Base-by-base conservation (phyloP, 768 basidiomycete species). In the Baorangia bicolor region DNA sequence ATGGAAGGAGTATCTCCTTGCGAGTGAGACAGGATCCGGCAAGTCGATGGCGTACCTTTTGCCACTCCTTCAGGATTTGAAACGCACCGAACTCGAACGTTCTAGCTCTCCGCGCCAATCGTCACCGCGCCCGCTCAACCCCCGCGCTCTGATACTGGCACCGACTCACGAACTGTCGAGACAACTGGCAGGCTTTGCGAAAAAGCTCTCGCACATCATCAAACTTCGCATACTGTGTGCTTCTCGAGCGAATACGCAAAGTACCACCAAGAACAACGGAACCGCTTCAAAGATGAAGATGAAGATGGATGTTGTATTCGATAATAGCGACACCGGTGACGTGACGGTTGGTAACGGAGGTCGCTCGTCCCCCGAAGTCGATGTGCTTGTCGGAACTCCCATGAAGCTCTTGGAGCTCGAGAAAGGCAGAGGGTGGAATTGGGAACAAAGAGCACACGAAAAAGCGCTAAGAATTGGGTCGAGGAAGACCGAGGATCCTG, bases 11-110 rank as follows among this genome's bases (percentile, higher is more conserved):
- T 86, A 80, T 60, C 80, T 96, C 7, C 78, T 96, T 1, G 94
- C 92, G 0, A 87, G 89, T 0, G 93, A 95, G 71, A 96, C 92
- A 0, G 94, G 94, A 16, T 93, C 92, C 0, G 94, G 93, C 1
- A 96, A 96, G 74, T 93, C 90, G 2, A 81, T 95, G 28, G 94
- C 94, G 1, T 96, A 94, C 69, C 81, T 95, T 40, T 79, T 95
- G 6, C 94, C 94, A 0, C 70, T 95, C 51, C 77, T 96, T 2
- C 89, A 95, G 60, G 74, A 80, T 58, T 75, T 95, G 67, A 96
- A 96, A 69, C 67, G 74, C 45, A 75, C 81, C 3, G 92, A 95
- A 66, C 51, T 75, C 14, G 51, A 59, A 39, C 55, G 41, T 25
- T 23, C 61, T 31, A 27, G 21, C 11, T 51, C 49, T n/a, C 39